A percentile compares a stretch with the other conserved stretches of the same genome.
phyloP scores from a whole-genome alignment of 306 rosid genomes.

The Pueraria montana region DNA sequence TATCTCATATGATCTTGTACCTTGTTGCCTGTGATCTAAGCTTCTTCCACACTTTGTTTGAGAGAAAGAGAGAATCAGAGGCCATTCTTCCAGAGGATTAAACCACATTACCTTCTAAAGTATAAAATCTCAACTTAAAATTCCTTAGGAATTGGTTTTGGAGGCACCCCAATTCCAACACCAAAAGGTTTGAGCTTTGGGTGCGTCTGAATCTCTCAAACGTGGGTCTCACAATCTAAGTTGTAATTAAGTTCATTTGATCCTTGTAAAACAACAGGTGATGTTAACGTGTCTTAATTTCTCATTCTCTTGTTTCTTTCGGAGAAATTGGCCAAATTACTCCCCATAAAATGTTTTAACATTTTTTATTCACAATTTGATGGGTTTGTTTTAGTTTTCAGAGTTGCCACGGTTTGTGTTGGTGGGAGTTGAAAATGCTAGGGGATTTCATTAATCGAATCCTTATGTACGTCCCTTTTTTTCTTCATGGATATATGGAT shows the following conservation, averaged over 20 bases:
- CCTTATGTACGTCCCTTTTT: conserved; percentile 71
- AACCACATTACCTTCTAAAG: conserved; percentile 57
- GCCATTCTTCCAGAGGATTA: conserved; percentile 47
- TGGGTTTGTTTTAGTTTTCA: too few relatives aligned
- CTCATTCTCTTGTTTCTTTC: background rate
- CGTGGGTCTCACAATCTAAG: too few relatives aligned
- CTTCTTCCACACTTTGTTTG: conserved; percentile 54
- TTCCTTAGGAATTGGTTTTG: too few relatives aligned
- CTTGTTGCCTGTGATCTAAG: conserved; percentile 54
- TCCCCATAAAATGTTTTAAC: too few relatives aligned
- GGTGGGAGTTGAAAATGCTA: conserved; percentile 63
- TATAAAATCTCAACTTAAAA: conserved; percentile 37
- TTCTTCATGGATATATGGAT: background rate
- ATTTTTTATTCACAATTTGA: too few relatives aligned
- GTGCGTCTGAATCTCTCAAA: too few relatives aligned
- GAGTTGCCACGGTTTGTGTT: conserved; percentile 44
- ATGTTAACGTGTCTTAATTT: too few relatives aligned
- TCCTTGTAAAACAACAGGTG: background rate
- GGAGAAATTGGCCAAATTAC: background rate
- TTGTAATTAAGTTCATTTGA: background rate
- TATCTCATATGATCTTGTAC: background rate
- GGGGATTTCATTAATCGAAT: conserved; percentile 80
- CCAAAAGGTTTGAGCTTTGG: too few relatives aligned
- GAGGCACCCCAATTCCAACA: too few relatives aligned
- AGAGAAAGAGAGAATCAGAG: conserved; percentile 54